Conservation (phyloP, 345 rosid genomes). For the Salix purpurea region DNA sequence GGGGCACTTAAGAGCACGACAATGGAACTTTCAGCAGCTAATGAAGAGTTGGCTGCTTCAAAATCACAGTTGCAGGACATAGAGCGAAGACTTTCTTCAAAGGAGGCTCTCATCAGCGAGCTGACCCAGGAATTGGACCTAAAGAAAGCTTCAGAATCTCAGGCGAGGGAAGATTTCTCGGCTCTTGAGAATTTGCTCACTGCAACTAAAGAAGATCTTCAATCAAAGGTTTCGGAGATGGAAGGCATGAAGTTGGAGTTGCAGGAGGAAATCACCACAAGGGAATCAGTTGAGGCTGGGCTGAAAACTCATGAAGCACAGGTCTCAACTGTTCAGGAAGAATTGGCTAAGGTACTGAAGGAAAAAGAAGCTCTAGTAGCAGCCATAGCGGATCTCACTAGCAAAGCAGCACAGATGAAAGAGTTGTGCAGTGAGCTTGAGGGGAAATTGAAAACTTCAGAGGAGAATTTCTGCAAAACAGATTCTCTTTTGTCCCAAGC, state of each 20-base stretch:
- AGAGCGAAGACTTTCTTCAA: slow-evolving; percentile 58
- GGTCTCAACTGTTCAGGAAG: slow-evolving; percentile 29
- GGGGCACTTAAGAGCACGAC: slow-evolving; percentile 59
- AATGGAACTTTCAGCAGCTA: slow-evolving; percentile 55
- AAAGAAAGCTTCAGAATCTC: slow-evolving; percentile 62
- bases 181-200: slow-evolving; percentile 46
- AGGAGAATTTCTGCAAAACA: slow-evolving; percentile 53
- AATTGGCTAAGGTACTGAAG: slow-evolving; percentile 25
- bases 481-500: slow-evolving; percentile 75
- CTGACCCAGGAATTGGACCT: slow-evolving; percentile 57
- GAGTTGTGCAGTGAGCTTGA: slow-evolving; percentile 51
- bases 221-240: slow-evolving; percentile 49
- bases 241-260: slow-evolving; percentile 44
- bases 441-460: slow-evolving; percentile 59
- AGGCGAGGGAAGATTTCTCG: slow-evolving; percentile 51
- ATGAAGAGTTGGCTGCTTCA: slow-evolving; percentile 59
- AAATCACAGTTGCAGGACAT: slow-evolving; percentile 52
- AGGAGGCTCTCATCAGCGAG: slow-evolving; percentile 54
- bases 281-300: slow-evolving; percentile 41
- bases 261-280: slow-evolving; percentile 46
- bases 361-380: slow-evolving; percentile 67
- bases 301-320: slow-evolving; percentile 36
- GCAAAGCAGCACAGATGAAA: slow-evolving; percentile 37
- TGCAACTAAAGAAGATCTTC: slow-evolving; percentile 53
- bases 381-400: slow-evolving; percentile 45